Evolutionary conservation across 306 rosid genomes (phyloP).

Genomic region (Trifolium subterraneum): DNA sequence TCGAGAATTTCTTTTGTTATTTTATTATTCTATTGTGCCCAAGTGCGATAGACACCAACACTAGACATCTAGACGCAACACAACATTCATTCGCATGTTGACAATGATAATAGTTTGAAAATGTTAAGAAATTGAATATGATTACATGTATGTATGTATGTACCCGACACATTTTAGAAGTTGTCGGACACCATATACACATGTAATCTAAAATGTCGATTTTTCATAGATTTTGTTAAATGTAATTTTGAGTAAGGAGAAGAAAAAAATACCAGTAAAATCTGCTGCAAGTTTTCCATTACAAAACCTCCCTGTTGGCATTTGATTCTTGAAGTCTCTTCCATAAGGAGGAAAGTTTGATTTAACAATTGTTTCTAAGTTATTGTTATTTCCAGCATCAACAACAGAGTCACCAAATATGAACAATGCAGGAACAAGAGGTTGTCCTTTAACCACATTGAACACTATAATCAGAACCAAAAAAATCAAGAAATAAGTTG

Average conservation of each 20-base stretch:
- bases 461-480: slow-evolving; percentile 44
- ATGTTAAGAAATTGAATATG: too few relatives aligned
- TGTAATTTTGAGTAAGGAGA: neutral
- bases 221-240: neutral
- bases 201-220: neutral
- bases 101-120: neutral
- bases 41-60: too few relatives aligned
- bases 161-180: too few relatives aligned
- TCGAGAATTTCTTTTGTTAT: too few relatives aligned
- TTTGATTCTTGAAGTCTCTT: slow-evolving; percentile 64
- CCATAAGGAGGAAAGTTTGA: slow-evolving; percentile 85
- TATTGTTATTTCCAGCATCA: slow-evolving; percentile 78
- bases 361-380: slow-evolving; percentile 57
- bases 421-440: slow-evolving; percentile 78
- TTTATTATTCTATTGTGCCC: too few relatives aligned
- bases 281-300: slow-evolving; percentile 85
- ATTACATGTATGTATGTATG: too few relatives aligned
- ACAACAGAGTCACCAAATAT: slow-evolving; percentile 82
- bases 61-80: too few relatives aligned
- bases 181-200: neutral
- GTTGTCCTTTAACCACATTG: slow-evolving; percentile 55
- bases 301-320: slow-evolving; percentile 77
- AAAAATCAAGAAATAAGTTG: slow-evolving; percentile 42
- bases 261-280: slow-evolving; percentile 55
- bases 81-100: too few relatives aligned